Base-by-base conservation (phyloP, 2,329 filamentous ascomycete species). In the Aureobasidium vineae region DNA sequence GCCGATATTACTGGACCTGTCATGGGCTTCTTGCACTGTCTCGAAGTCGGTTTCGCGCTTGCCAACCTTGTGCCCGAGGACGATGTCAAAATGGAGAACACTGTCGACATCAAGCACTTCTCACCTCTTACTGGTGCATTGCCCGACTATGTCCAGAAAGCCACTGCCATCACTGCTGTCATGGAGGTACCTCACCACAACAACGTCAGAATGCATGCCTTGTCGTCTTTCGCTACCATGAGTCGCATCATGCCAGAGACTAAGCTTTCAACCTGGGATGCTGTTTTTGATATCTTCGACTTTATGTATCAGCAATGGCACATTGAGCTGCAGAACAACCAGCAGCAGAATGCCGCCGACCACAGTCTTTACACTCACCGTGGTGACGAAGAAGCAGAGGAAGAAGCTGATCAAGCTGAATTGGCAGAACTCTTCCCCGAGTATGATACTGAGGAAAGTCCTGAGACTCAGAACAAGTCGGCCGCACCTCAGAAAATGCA, bases 281-380 rank as follows among this genome's bases (percentile, higher is more conserved):
- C 33, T 26, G 66, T 59, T 2, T 36, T 56, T 19, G 59, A 57
- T 13, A 41, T 67, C n/a, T 67, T 67, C 21, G 66, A 64, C 38
- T 56, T 49, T 19, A 88, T 96, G 72, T 96, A 93, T 73, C 79
- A 86, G 19, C 84, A 92, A 60, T 99, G 94, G 93, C 90, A 86
- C 71, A 84, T 85, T 60, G 89, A 89, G 73, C 84, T 97, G 2
- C 85, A 89, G 63, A 82, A 86, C 23, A 93, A 97, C 70, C 89
- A 91, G 72, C 86, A 88, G 71, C 86, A 90, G 54, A 87, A 90
- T 70, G 88, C 90, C 21, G 84, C 86, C 33, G 90, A 89, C 69
- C 86, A 85, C 5, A 92, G 90, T 69, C 78, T 96, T 45, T 99
- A 96, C 77, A 88, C 88, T 23, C 97, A 95, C 79, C 86, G 87